A percentile compares a stretch with the other conserved stretches of the same genome.
Conservation (phyloP, 306 rosid genomes). For the Senna tora region DNA sequence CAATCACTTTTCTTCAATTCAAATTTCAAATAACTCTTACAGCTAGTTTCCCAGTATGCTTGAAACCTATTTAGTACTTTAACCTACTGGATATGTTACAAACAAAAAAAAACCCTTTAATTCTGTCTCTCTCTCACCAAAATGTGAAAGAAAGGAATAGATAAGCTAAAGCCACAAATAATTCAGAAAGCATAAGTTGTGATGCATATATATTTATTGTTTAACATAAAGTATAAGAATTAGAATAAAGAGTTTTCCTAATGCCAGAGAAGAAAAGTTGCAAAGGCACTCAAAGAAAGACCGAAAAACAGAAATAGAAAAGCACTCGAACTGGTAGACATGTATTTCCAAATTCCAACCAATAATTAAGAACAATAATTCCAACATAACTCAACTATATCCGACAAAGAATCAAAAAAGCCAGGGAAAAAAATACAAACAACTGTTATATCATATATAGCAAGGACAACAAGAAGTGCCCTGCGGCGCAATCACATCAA, state of each 20-base stretch:
- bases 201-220: conserved; percentile 36
- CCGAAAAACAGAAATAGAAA: conserved; percentile 32
- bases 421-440: background rate
- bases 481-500: background rate
- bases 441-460: background rate
- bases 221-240: conserved; percentile 32
- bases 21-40: conserved; percentile 2
- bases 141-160: conserved; percentile 29
- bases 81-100: conserved; percentile 11
- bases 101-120: conserved; percentile 25
- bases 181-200: conserved; percentile 6
- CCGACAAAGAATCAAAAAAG: conserved; percentile 29
- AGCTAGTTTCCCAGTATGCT: conserved; percentile 24
- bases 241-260: conserved; percentile 33
- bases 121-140: conserved; percentile 14
- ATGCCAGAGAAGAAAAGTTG: conserved; percentile 21
- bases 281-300: conserved; percentile 32
- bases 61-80: background rate
- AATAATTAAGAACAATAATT: conserved; percentile 38
- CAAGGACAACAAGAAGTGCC: conserved; percentile 20
- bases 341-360: conserved; percentile 34
- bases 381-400: conserved; percentile 34
- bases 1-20: conserved; percentile 16
- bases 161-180: conserved; percentile 13
- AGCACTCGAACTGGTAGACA: conserved; percentile 35